Evolutionary conservation across 2,329 filamentous ascomycete species (phyloP).

Genomic region (Zasmidium angulare): DNA sequence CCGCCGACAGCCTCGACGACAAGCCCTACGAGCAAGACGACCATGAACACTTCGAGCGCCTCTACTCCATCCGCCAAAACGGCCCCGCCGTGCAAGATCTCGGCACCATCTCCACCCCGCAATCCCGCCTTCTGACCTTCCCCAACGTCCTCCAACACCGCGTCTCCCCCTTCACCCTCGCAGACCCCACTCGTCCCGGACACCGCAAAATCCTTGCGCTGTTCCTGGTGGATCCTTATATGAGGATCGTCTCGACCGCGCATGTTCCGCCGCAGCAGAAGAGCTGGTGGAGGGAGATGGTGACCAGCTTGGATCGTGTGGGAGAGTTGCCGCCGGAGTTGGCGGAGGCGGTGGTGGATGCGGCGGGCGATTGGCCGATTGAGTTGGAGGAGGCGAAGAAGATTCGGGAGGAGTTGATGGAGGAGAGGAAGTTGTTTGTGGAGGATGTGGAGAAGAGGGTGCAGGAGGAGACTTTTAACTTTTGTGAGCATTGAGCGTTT

Average conservation of each 20-base stretch:
- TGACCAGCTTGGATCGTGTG: constrained; percentile 18
- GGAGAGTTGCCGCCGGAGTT: constrained; percentile 30
- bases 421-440: constrained; percentile 29
- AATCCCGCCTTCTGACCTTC: constrained; percentile 56
- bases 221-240: constrained; percentile 59
- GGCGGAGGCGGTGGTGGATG: constrained; percentile 27
- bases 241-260: constrained; percentile 51
- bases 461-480: constrained; percentile 25
- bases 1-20: constrained; percentile 6
- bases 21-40: constrained; percentile 23
- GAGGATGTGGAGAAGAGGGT: constrained; percentile 16
- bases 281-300: constrained; percentile 42
- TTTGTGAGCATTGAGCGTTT: constrained; percentile 33
- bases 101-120: constrained; percentile 49
- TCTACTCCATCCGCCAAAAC: constrained; percentile 31
- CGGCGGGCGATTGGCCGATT: constrained; percentile 30
- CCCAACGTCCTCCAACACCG: constrained; percentile 56
- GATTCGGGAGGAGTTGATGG: constrained; percentile 31
- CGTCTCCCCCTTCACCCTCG: constrained; percentile 52
- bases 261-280: constrained; percentile 54
- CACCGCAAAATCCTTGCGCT: constrained; percentile 59
- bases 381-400: constrained; percentile 29
- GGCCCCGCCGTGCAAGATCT: constrained; percentile 43
- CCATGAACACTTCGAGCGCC: constrained; percentile 21
- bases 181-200: constrained; percentile 52